Conservation (phyloP, 2,329 filamentous ascomycete genomes). For the Xylaria sp. region DNA sequence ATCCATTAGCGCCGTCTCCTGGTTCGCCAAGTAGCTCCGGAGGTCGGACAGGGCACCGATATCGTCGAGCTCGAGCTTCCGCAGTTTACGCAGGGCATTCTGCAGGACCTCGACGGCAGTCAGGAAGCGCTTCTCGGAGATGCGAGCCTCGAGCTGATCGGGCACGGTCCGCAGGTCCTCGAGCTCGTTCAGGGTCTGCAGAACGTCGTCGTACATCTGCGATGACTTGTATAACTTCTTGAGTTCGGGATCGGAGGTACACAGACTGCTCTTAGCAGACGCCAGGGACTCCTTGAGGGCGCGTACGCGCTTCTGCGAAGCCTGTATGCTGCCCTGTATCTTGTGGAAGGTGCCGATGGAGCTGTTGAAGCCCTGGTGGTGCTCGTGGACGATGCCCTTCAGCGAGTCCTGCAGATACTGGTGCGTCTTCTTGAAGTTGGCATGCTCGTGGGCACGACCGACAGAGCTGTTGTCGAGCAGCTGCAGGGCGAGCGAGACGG, state of each 20-base stretch:
- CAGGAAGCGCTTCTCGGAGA: constrained; percentile 95
- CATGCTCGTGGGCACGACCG: constrained; percentile 88
- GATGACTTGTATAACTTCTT: constrained; percentile 89
- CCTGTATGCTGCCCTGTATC: constrained; percentile 92
- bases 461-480: constrained; percentile 94
- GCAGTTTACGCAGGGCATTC: constrained; percentile 83
- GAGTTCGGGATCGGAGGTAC: constrained; percentile 87
- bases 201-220: constrained; percentile 88
- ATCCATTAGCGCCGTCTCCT: constrained; percentile 90
- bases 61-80: constrained; percentile 87
- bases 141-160: constrained; percentile 90
- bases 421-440: constrained; percentile 85
- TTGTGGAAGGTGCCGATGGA: constrained; percentile 99
- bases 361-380: constrained; percentile 99
- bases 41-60: constrained; percentile 91
- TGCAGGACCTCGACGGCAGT: constrained; percentile 93
- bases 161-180: constrained; percentile 91
- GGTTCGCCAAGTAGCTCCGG: constrained; percentile 88
- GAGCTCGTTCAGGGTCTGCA: constrained; percentile 84
- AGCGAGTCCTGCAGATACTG: constrained; percentile 90
- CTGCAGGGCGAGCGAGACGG: constrained; percentile 93
- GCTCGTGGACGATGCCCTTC: constrained; percentile 96
- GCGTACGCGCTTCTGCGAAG: constrained; percentile 86
- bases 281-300: constrained; percentile 84
- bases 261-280: constrained; percentile 82